Percentiles rank a stretch among this genome's conserved stretches.
Evolutionary conservation across 2,329 filamentous ascomycete genomes (phyloP).

Genomic region (Pseudogymnoascus sp.): DNA sequence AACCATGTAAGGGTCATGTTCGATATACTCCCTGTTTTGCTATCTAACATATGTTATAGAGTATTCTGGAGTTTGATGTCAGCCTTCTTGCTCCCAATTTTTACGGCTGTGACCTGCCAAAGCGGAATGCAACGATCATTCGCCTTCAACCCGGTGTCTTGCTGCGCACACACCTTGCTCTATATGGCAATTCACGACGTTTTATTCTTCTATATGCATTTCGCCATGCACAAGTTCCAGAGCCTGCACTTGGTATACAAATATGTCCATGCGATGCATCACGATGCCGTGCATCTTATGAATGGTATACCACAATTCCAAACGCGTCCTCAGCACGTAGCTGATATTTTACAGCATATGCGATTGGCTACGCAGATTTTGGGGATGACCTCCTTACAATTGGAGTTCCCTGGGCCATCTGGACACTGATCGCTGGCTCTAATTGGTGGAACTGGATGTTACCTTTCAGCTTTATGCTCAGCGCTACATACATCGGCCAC

Average conservation of each 20-base stretch:
- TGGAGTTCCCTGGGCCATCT: not conserved
- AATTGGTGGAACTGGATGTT: slow-evolving; percentile 3
- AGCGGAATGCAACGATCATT: not conserved
- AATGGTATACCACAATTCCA: not conserved
- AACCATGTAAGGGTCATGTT: not conserved
- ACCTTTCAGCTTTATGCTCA: not conserved
- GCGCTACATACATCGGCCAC: not conserved
- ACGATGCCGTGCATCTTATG: not conserved
- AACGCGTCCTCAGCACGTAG: too few relatives aligned
- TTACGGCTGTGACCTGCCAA: not conserved
- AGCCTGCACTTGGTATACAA: not conserved
- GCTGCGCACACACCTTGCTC: not conserved
- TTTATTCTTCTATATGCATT: not conserved
- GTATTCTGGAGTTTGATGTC: slow-evolving; percentile 1
- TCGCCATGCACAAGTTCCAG: not conserved
- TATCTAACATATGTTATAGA: not conserved
- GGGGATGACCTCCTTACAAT: not conserved
- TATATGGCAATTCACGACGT: not conserved
- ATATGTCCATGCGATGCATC: not conserved
- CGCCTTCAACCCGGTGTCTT: not conserved
- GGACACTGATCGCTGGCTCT: not conserved
- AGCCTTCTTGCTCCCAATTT: not conserved
- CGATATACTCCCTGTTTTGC: not conserved
- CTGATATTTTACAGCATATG: not conserved
- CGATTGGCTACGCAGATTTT: not conserved